Conservation (phyloP, 805 yeast genomes). For the Priceomyces haplophilus region DNA sequence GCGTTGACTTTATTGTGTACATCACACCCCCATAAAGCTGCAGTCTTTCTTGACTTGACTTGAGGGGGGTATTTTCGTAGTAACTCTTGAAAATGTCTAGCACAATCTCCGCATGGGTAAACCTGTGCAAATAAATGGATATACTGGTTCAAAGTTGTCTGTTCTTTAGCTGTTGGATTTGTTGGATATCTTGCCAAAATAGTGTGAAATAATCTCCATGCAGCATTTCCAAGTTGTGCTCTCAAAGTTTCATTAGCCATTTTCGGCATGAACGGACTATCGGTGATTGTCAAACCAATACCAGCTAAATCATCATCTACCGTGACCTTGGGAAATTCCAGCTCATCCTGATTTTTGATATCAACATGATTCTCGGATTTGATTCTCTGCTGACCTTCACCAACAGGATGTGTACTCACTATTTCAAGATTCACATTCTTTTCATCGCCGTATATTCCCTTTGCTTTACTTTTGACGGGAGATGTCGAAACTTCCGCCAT, state of each 20-base stretch:
- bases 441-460: not conserved
- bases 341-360: not conserved
- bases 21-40: conserved; percentile 96
- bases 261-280: conserved; percentile 79
- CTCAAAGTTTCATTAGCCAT: conserved; percentile 83
- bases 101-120: conserved; percentile 97
- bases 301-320: not conserved
- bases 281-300: conserved; percentile 21
- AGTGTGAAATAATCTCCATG: conserved; percentile 91
- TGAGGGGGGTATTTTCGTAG: conserved; percentile 82
- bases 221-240: conserved; percentile 85
- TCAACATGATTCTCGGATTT: not conserved
- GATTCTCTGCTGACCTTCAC: not conserved
- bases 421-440: not conserved
- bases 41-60: conserved; percentile 65
- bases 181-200: conserved; percentile 91
- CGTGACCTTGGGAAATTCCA: not conserved
- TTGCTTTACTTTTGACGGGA: not conserved
- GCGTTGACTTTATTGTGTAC: conserved; percentile 85
- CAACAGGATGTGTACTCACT: not conserved
- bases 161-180: conserved; percentile 62
- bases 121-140: conserved; percentile 80
- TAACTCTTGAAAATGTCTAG: conserved; percentile 78
- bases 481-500: not conserved
- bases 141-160: conserved; percentile 58